Base-by-base conservation (phyloP, 73 alveolate genomes). In the Stentor roeselii region DNA sequence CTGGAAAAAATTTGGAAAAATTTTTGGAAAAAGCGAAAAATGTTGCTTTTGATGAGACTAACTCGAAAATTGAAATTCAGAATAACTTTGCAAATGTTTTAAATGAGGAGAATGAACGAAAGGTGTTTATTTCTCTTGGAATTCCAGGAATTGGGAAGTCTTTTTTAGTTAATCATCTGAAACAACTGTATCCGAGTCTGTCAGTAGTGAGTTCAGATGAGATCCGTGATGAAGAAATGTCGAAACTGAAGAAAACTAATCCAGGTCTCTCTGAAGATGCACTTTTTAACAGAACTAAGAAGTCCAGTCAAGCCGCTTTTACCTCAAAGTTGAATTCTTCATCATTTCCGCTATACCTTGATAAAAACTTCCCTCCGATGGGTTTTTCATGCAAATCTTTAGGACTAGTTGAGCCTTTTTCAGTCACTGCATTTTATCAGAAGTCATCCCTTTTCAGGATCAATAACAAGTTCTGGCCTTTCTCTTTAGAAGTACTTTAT, bases 131-230 rank as follows among this genome's bases (percentile, higher is more conserved):
- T 77, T 82, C 87, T 60, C 84, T 90, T 83, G 95, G 91, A 31
- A 76, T 76, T 3, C 84, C 84, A 86, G 95, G 91, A 82, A 83
- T 90, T 58, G 91, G 95, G 87, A 83, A 82, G 42, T 84, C 91
- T 89, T 39, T 87, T 76, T 90, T 83, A 83, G 91, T 89, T 40
- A 82, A 86, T 38, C 86, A 87, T 61, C 90, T 90, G 30, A 92
- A 90, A 27, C 84, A 87, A 89, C 88, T 89, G 37, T 87, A 87
- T 15, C 91, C 60, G 42, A 85, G 60, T 32, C 42, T 50, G 21
- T 11, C 67, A 11, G 67, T 50, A 11, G 21, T 50, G 21, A 11
- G 30, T 11, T 50, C 67, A 50, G 67, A 50, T 50, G 21, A 11
- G 21, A 50, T 50, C 67, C 67, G 67, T 50, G 67, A 50, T 11